A percentile compares a stretch with the other conserved stretches of the same genome.
Evolutionary conservation across 2,329 filamentous ascomycete species (phyloP).

Genomic region (Pseudovirgaria hyperparasitica): DNA sequence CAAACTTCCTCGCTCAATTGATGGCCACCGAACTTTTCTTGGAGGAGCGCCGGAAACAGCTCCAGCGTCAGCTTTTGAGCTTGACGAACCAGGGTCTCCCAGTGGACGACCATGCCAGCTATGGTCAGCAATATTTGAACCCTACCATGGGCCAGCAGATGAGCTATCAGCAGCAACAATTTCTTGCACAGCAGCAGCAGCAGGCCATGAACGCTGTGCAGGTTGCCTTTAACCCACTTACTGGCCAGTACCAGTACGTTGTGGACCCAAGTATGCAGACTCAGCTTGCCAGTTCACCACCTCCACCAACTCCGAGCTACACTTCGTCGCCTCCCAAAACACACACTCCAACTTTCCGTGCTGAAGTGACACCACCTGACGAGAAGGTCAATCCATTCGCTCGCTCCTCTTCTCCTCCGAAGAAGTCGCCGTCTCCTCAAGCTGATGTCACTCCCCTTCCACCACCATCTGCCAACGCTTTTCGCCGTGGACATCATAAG

Average conservation of each 20-base stretch:
- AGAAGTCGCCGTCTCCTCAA: conserved; percentile 53
- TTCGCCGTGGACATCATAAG: conserved; percentile 92
- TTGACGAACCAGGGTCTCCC: conserved; percentile 80
- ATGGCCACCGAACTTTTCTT: conserved; percentile 86
- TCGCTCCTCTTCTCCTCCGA: conserved; percentile 54
- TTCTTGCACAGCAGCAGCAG: conserved; percentile 37
- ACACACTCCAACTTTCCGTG: conserved; percentile 49
- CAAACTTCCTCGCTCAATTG: conserved; percentile 74
- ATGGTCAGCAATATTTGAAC: conserved; percentile 32
- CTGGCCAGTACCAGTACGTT: conserved; percentile 71
- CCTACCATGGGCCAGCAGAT: conserved; percentile 48
- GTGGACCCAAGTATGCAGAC: conserved; percentile 50
- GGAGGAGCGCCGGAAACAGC: conserved; percentile 84
- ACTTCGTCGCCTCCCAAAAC: conserved; percentile 23
- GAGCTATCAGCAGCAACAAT: conserved; percentile 34
- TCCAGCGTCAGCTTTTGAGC: conserved; percentile 82
- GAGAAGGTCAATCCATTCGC: conserved; percentile 35
- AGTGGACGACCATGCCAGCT: no score
- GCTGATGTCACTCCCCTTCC: conserved; percentile 63
- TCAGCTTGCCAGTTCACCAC: conserved; percentile 34
- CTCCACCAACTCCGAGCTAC: conserved; percentile 30
- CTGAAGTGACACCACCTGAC: conserved; percentile 72
- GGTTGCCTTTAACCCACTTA: conserved; percentile 73
- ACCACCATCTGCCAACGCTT: conserved; percentile 79
- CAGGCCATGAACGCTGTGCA: conserved; percentile 55